A percentile compares a stretch with the other conserved stretches of the same genome.
Conservation (phyloP, 1,284 basidiomycete genomes). For the Ustilago trichophora region DNA sequence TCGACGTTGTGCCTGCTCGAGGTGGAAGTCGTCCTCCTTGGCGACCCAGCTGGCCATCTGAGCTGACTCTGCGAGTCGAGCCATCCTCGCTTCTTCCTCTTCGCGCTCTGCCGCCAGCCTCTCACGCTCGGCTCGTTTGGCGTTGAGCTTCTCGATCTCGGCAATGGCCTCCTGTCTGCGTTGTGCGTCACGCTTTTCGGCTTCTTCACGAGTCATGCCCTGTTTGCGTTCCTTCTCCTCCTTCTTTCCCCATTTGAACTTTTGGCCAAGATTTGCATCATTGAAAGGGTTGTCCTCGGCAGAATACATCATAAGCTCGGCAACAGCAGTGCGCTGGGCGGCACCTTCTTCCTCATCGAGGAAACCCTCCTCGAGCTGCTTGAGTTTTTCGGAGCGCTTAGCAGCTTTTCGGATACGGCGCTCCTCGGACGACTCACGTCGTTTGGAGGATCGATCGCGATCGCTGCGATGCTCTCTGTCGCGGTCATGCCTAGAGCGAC, state of each 20-base stretch:
- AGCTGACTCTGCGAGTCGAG: conserved; percentile 86
- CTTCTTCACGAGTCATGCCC: conserved; percentile 82
- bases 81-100: conserved; percentile 88
- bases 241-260: conserved; percentile 99
- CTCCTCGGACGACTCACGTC: conserved; percentile 51
- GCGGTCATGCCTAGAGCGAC: conserved; percentile 20
- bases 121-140: conserved; percentile 88
- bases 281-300: conserved; percentile 96
- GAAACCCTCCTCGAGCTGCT: conserved; percentile 29
- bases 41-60: conserved; percentile 98
- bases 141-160: conserved; percentile 90
- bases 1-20: conserved; percentile 89
- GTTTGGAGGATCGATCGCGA: conserved; percentile 15
- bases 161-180: conserved; percentile 84
- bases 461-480: conserved; percentile 19
- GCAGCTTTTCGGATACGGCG: conserved; percentile 54
- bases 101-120: conserved; percentile 85
- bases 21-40: conserved; percentile 95
- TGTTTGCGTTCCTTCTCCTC: conserved; percentile 91
- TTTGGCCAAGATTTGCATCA: conserved; percentile 89
- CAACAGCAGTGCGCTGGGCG: conserved; percentile 53
- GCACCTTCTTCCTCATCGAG: conserved; percentile 40
- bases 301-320: conserved; percentile 74
- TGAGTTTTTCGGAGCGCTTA: conserved; percentile 41
- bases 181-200: conserved; percentile 80